These are phyloP conservation scores for Myriosclerotinia curreyana DNA, from an alignment of 2,329 filamentous ascomycete species.

Conservation along the genomic window DNA sequence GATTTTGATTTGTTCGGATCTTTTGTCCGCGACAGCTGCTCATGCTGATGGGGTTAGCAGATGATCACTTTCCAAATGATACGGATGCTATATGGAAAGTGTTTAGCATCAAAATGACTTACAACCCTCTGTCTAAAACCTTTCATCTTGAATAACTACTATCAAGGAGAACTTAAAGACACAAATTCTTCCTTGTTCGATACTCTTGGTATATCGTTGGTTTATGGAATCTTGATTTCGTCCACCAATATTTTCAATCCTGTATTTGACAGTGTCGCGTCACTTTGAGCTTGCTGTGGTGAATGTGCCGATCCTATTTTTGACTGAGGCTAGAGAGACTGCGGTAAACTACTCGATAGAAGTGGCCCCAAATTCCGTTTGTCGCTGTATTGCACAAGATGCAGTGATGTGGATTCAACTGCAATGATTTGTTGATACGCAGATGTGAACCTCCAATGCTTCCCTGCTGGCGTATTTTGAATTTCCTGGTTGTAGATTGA, in stretches of 20 bases:
- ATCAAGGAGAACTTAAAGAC: slow-evolving; percentile 1
- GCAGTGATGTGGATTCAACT: slow-evolving; percentile 11
- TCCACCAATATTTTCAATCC: slow-evolving; percentile 4
- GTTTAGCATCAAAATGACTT: slow-evolving; percentile 46
- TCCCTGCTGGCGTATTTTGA: background rate
- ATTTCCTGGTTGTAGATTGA: background rate
- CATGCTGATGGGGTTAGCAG: slow-evolving; percentile 56
- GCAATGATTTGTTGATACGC: slow-evolving; percentile 4
- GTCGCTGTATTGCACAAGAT: slow-evolving; percentile 5
- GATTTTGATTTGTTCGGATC: slow-evolving; percentile 74
- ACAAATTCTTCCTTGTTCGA: background rate
- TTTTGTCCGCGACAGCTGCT: slow-evolving; percentile 90
- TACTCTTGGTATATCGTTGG: background rate
- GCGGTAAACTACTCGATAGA: slow-evolving; percentile 8
- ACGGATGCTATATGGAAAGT: slow-evolving; percentile 21
- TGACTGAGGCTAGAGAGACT: slow-evolving; percentile 11
- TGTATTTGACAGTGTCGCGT: slow-evolving; percentile 10
- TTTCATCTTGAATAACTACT: slow-evolving; percentile 68
- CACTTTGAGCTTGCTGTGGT: slow-evolving; percentile 7
- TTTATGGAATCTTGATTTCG: slow-evolving; percentile 3
- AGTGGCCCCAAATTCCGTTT: slow-evolving; percentile 6
- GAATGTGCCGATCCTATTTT: slow-evolving; percentile 9
- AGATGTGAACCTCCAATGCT: background rate
- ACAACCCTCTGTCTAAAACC: slow-evolving; percentile 97
- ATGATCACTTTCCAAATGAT: slow-evolving; percentile 22